Conservation (phyloP, 2,329 filamentous ascomycete genomes). For the Hymenoscyphus fraxineus region DNA sequence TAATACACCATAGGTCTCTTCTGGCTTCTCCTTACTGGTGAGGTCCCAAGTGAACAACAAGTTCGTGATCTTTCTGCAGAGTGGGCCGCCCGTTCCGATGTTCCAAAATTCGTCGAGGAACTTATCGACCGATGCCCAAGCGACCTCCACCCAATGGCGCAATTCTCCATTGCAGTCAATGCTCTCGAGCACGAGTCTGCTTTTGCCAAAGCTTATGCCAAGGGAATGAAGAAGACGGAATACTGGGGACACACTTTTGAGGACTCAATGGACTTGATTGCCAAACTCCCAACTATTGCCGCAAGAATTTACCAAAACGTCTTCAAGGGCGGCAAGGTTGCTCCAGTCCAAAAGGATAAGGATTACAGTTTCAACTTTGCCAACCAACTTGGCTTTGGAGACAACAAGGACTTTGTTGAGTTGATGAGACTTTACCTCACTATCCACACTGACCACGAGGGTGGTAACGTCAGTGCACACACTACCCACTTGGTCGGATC, state of each 20-base stretch:
- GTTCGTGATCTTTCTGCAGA: constrained; percentile 96
- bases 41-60: constrained; percentile 97
- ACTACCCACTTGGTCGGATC: constrained; percentile 97
- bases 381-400: constrained; percentile 96
- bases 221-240: constrained; percentile 98
- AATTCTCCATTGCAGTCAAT: constrained; percentile 96
- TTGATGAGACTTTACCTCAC: constrained; percentile 98
- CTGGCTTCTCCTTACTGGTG: constrained; percentile 97
- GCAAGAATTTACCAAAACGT: constrained; percentile 99
- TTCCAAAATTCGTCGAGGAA: constrained; percentile 98
- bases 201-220: constrained; percentile 97
- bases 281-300: constrained; percentile 97
- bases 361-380: constrained; percentile 99
- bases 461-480: constrained; percentile 97
- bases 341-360: constrained; percentile 94
- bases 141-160: constrained; percentile 99
- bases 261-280: constrained; percentile 99
- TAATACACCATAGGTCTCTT: constrained; percentile 67
- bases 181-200: constrained; percentile 97
- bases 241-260: constrained; percentile 99
- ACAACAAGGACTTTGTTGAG: constrained; percentile 96
- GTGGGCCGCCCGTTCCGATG: constrained; percentile 94
- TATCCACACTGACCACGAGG: constrained; percentile 99
- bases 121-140: constrained; percentile 99
- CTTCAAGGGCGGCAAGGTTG: constrained; percentile 99